These are phyloP conservation scores for Macrolepiota albuminosa DNA, from an alignment of 768 basidiomycete genomes.

Conservation along the genomic window DNA sequence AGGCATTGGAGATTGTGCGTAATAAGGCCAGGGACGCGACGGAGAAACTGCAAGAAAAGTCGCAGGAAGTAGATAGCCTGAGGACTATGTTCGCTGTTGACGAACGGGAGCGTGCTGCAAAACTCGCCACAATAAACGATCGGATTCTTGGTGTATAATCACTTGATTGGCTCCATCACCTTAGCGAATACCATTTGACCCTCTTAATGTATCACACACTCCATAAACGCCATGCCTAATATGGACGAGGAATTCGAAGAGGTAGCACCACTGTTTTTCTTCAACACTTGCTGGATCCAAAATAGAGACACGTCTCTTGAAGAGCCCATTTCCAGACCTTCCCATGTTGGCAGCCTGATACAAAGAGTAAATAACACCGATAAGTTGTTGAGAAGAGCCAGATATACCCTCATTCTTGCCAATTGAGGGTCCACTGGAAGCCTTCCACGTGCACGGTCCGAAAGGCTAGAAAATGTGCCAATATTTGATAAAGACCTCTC, in stretches of 20 bases:
- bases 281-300: no score
- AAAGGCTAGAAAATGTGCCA: background rate
- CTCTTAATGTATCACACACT: background rate
- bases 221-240: background rate
- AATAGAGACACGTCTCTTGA: no score
- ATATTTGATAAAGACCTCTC: background rate
- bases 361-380: background rate
- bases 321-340: no score
- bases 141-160: constrained; percentile 6
- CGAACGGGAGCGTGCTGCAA: constrained; percentile 60
- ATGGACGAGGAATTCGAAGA: no score
- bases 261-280: no score
- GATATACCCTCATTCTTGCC: background rate
- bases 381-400: background rate
- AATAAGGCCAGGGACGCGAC: no score
- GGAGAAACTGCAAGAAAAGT: no score
- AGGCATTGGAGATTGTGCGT: no score
- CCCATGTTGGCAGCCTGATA: background rate
- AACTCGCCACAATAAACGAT: constrained; percentile 37
- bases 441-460: background rate
- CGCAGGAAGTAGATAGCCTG: no score
- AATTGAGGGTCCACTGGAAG: background rate
- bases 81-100: constrained; percentile 37
- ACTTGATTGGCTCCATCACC: no score
- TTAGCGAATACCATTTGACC: background rate